Base-by-base conservation (phyloP, 768 basidiomycete genomes). In the Termitomyces sp. region DNA sequence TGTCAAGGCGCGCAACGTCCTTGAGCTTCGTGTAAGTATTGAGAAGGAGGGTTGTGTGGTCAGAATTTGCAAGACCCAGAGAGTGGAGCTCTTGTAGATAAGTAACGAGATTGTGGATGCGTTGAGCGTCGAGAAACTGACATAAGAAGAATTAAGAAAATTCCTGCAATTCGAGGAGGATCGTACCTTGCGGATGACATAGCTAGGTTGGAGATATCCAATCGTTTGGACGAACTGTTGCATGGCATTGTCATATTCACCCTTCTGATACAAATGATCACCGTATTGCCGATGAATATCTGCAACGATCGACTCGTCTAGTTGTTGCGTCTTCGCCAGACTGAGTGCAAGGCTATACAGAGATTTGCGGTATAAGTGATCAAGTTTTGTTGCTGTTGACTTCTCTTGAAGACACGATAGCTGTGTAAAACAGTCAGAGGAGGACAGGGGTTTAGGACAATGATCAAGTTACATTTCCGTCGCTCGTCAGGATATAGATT, bases 21-120 rank as follows among this genome's bases (percentile, higher is more conserved):
- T 94, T 92, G 22, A 97, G 87, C 68, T 98, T 98, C 52, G 97
- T 97, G 72, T 97, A 98, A 6, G 95, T 94, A 68, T 98, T 98
- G 26, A 99, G 83, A 4, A 99, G 81, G 8, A 99, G 85, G 0
- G 97, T 98, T 0, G 97, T 99, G 67, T 98, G 96, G 65, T 98
- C 95, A 0, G 93, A 85, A 65, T 96, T 98, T 29, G 97, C 96
- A 6, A 96, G 84, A 0, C 91, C 89, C 0, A 87, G 79, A 1
- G 90, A 80, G 67, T 99, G 97, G 0, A 99, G 77, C 69, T 96
- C 95, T 80, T 98, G 95, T 0, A 99, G 81, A 70, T 98, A 99
- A 1, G 91, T 91, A 31, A 92, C 94, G 53, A 99, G 87, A 68
- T 95, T 94, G 61, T 94, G 90, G 55, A 98, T 97, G 2, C 95